phyloP scores from a whole-genome alignment of 2,329 filamentous ascomycete species.

The Aspergillus sp. region DNA sequence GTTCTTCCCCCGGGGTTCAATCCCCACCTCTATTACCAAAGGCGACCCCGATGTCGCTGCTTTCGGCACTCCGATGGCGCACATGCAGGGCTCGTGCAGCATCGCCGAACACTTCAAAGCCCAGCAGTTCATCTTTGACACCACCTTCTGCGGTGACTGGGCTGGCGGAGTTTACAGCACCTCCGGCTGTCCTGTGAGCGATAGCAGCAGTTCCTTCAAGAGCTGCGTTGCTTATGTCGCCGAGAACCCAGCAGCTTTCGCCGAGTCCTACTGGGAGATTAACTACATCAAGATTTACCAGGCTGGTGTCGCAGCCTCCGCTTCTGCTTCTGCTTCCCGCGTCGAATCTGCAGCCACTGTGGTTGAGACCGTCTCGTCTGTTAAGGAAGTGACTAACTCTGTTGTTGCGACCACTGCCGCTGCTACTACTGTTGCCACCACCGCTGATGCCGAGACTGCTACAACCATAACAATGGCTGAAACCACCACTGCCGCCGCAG shows the following conservation, averaged over 20 bases:
- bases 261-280: slow-evolving; percentile 76
- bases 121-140: slow-evolving; percentile 52
- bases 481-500: background rate
- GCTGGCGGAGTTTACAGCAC: slow-evolving; percentile 52
- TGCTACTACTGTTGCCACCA: background rate
- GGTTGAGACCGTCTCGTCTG: slow-evolving; percentile 7
- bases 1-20: slow-evolving; percentile 50
- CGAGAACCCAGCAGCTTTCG: slow-evolving; percentile 68
- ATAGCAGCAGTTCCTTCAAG: slow-evolving; percentile 62
- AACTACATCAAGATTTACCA: slow-evolving; percentile 69
- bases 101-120: slow-evolving; percentile 44
- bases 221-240: slow-evolving; percentile 72
- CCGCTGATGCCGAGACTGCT: slow-evolving; percentile 1
- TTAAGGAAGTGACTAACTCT: slow-evolving; percentile 2
- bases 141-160: slow-evolving; percentile 60
- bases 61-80: slow-evolving; percentile 51
- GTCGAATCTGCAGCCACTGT: slow-evolving; percentile 9
- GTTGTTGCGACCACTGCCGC: slow-evolving; percentile 3
- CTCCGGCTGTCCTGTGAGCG: slow-evolving; percentile 59
- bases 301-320: slow-evolving; percentile 17
- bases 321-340: background rate
- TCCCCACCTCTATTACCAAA: slow-evolving; percentile 49
- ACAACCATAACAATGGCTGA: background rate
- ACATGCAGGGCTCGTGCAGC: slow-evolving; percentile 46
- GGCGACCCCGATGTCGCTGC: slow-evolving; percentile 47